Percentiles rank a stretch among this genome's conserved stretches.
These are phyloP conservation scores for Cynara cardunculus DNA, from an alignment of 129 eudicot species.

Conservation along the genomic window DNA sequence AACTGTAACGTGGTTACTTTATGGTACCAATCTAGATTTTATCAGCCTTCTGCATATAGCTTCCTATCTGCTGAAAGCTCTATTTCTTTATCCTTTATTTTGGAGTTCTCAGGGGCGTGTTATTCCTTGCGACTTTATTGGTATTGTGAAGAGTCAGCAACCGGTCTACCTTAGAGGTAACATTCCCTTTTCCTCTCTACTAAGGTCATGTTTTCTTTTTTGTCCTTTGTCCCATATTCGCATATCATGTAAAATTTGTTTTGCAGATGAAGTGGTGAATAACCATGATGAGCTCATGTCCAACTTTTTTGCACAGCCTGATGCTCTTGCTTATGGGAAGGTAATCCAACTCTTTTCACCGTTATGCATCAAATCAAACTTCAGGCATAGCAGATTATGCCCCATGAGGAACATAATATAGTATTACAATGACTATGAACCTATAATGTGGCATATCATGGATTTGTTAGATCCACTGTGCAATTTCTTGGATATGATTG, in stretches of 20 bases:
- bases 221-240: not conserved
- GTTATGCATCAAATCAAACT: not conserved
- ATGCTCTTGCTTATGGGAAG: constrained; percentile 99
- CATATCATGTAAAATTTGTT: constrained; percentile 14
- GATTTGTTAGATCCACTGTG: not conserved
- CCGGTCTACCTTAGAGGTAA: constrained; percentile 94
- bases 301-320: constrained; percentile 98
- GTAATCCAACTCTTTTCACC: constrained; percentile 28
- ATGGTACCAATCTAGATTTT: not conserved
- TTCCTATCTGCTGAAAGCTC: constrained; percentile 18
- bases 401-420: too few relatives aligned
- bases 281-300: constrained; percentile 99
- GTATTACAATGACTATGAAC: too few relatives aligned
- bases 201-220: not conserved
- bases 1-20: not conserved
- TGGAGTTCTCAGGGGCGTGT: constrained; percentile 81
- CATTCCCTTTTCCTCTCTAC: not conserved
- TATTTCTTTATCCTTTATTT: constrained; percentile 4
- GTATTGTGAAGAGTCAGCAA: constrained; percentile 92
- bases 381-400: not conserved
- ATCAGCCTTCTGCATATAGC: too few relatives aligned
- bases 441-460: too few relatives aligned
- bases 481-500: not conserved
- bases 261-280: constrained; percentile 85
- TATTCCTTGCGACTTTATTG: constrained; percentile 97